Base-by-base conservation (phyloP, 148 eudicot genomes). In the Chenopodium album region DNA sequence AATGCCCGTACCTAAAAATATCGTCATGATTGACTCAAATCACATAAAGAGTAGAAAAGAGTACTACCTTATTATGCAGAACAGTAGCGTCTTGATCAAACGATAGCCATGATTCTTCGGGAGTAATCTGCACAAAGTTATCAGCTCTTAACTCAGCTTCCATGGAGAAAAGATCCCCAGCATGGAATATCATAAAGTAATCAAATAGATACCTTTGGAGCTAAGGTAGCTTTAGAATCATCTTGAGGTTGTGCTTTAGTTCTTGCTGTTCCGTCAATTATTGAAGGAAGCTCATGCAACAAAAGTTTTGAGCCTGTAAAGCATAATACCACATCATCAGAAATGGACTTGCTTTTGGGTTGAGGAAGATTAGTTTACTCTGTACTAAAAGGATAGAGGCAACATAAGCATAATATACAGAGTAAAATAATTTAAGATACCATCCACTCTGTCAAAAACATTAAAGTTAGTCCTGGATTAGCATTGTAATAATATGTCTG, bases 1-100 rank as follows among this genome's bases (percentile, higher is more conserved):
- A 96, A 92, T 82, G 98, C 99, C 88, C 99, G 97, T 69, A 96
- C 99, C 99, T 96, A 88, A 75, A 89, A 87, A 83, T 82, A 75
- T 83, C 84, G 78, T 89, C 88, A 88, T 79, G 50, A 78, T 70
- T 29, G 66, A 82, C 75, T 79, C 41, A 68, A 41, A 79, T 66
- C 71, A 44, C 63, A 78, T 28, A 44, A 62, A 68, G 7, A 68
- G 72, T 29, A 77, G 41, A 80, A 65, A 78, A 69, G 80, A 59
- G 54, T 12, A 76, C 65, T 87, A 96, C 99, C 95, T 96, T 96
- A 82, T 94, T 94, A 85, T 96, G 99, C 73, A 96, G 89, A 78
- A 89, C 82, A 83, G 34, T 16, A 85, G 98, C 99, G 78, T 92
- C 92, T 78, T 90, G 87, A 85, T 96, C 98, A 86, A 96, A 96